Conservation (phyloP, 441 rosid genomes). For the Euphorbia celastroides region DNA sequence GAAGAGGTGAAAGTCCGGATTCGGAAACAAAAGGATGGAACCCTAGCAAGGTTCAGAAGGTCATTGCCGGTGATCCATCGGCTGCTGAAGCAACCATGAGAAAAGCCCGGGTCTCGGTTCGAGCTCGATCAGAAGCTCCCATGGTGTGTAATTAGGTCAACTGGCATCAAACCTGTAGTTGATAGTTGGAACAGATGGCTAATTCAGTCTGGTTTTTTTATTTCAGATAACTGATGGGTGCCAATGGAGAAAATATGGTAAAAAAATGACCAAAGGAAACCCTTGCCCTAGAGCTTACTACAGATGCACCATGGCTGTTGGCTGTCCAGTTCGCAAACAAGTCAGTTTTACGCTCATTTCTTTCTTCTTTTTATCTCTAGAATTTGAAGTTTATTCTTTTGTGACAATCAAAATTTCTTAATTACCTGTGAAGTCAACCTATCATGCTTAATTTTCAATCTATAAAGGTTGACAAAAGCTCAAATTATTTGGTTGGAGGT, state of each 20-base stretch:
- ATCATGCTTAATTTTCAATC: too few relatives aligned
- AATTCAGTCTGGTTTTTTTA: not conserved
- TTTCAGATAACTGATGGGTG: slow-evolving; percentile 72
- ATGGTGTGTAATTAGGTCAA: slow-evolving; percentile 79
- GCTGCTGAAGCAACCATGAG: slow-evolving; percentile 79
- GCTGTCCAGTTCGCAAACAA: slow-evolving; percentile 91
- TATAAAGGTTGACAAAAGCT: too few relatives aligned
- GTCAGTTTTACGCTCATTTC: slow-evolving; percentile 25
- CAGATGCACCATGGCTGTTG: slow-evolving; percentile 89
- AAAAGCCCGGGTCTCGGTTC: slow-evolving; percentile 95
- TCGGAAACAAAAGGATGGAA: slow-evolving; percentile 55
- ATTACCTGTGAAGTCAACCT: too few relatives aligned
- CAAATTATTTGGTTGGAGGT: too few relatives aligned
- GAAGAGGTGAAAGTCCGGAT: slow-evolving; percentile 49
- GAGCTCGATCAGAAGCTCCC: slow-evolving; percentile 94
- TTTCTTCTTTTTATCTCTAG: not conserved
- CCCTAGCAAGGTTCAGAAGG: slow-evolving; percentile 47
- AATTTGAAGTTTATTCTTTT: too few relatives aligned
- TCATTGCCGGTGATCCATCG: slow-evolving; percentile 45
- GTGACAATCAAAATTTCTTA: too few relatives aligned
- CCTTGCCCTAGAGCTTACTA: slow-evolving; percentile 97
- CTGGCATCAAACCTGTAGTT: not conserved
- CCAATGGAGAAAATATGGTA: slow-evolving; percentile 88
- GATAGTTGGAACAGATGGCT: not conserved
- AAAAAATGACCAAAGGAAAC: slow-evolving; percentile 92